A percentile compares a stretch with the other conserved stretches of the same genome.
These are phyloP conservation scores for Drechslerella stenobrocha DNA, from an alignment of 2,329 filamentous ascomycete species.

Conservation along the genomic window DNA sequence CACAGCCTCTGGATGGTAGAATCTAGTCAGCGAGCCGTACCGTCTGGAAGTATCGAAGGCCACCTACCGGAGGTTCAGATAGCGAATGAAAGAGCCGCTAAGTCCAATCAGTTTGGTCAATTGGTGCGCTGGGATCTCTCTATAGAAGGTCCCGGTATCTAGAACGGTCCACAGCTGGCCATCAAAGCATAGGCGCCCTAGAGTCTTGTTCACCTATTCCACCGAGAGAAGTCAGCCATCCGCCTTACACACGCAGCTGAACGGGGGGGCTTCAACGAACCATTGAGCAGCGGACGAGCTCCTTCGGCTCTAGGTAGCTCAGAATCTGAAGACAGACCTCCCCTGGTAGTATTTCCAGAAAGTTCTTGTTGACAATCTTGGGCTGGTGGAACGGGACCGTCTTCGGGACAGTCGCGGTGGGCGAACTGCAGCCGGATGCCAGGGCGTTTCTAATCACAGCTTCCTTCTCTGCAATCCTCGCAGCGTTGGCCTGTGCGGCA, in stretches of 20 bases:
- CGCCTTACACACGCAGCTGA: not conserved
- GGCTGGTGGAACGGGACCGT: constrained; percentile 6
- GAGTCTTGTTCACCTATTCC: constrained; percentile 61
- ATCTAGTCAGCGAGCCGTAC: constrained; percentile 4
- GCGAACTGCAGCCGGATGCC: constrained; percentile 16
- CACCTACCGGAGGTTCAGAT: constrained; percentile 73
- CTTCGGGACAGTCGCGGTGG: constrained; percentile 18
- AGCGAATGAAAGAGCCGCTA: constrained; percentile 85
- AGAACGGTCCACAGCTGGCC: constrained; percentile 88
- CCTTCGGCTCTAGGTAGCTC: constrained; percentile 73
- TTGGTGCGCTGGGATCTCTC: constrained; percentile 79
- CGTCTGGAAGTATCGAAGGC: not conserved
- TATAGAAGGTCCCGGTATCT: constrained; percentile 84
- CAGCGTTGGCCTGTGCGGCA: constrained; percentile 13
- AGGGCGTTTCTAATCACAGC: constrained; percentile 35
- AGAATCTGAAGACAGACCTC: constrained; percentile 82
- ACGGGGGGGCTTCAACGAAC: constrained; percentile 60
- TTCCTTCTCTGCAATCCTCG: constrained; percentile 32
- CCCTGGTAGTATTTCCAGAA: constrained; percentile 79
- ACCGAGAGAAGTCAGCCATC: not conserved
- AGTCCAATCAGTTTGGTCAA: constrained; percentile 80
- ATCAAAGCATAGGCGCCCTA: constrained; percentile 84
- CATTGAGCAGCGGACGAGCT: constrained; percentile 75
- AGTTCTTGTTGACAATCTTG: constrained; percentile 56
- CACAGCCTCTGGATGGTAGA: constrained; percentile 65